A percentile compares a stretch with the other conserved stretches of the same genome.
Evolutionary conservation across 2,329 filamentous ascomycete genomes (phyloP).

Genomic region (Pyrenophora tritici-repentis): DNA sequence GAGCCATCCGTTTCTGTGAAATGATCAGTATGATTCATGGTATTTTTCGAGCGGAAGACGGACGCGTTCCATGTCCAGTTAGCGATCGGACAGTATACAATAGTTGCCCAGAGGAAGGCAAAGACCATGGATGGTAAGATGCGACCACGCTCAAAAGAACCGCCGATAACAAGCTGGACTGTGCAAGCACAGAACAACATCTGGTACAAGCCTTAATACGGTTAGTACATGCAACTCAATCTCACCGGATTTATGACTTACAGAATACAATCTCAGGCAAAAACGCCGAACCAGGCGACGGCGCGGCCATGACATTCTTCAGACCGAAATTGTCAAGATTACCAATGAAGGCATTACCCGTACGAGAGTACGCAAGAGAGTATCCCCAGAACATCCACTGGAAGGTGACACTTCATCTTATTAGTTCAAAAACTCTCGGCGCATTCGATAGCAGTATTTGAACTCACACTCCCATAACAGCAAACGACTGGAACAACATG

Average conservation of each 20-base stretch:
- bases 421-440: conserved; percentile 3
- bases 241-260: neutral
- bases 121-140: conserved; percentile 69
- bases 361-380: conserved; percentile 64
- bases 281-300: conserved; percentile 60
- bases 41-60: neutral
- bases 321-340: conserved; percentile 66
- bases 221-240: neutral
- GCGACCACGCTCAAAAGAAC: conserved; percentile 66
- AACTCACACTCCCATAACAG: conserved; percentile 59
- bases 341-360: conserved; percentile 66
- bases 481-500: conserved; percentile 66
- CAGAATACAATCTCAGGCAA: conserved; percentile 70
- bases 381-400: conserved; percentile 71
- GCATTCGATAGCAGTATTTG: neutral
- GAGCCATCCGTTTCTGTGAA: conserved; percentile 59
- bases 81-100: conserved; percentile 67
- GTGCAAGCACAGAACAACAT: conserved; percentile 66
- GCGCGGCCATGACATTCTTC: conserved; percentile 64
- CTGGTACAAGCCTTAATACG: conserved; percentile 57
- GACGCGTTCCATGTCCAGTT: conserved; percentile 71
- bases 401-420: conserved; percentile 51
- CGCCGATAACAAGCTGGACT: conserved; percentile 68
- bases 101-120: conserved; percentile 66
- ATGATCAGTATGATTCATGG: neutral